Percentiles rank a stretch among this genome's conserved stretches.
Evolutionary conservation across 352 stramenopile genomes (phyloP).

Genomic region (Phytophthora agathidicida): DNA sequence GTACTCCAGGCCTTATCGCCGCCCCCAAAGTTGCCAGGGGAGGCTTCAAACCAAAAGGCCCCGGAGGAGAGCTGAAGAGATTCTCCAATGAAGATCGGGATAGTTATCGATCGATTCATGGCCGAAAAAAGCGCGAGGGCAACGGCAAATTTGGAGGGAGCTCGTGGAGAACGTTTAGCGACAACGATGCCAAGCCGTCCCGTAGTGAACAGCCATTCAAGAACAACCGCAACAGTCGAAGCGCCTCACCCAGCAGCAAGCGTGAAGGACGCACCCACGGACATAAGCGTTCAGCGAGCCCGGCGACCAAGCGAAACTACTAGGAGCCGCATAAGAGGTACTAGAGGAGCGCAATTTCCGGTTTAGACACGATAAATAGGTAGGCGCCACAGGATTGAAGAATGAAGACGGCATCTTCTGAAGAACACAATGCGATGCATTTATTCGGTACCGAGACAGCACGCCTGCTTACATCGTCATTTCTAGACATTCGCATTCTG

Average conservation of each 20-base stretch:
- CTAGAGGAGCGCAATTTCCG: slow-evolving; percentile 7
- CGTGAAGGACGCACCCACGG: slow-evolving; percentile 11
- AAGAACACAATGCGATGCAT: neutral
- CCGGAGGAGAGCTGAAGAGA: slow-evolving; percentile 14
- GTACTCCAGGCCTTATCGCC: slow-evolving; percentile 59
- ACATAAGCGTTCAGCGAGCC: slow-evolving; percentile 16
- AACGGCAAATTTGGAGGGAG: slow-evolving; percentile 5
- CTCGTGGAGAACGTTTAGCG: slow-evolving; percentile 21
- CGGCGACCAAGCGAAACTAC: slow-evolving; percentile 28
- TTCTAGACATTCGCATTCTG: neutral
- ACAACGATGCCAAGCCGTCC: slow-evolving; percentile 11
- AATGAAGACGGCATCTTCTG: slow-evolving; percentile 5
- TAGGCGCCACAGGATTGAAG: slow-evolving; percentile 1
- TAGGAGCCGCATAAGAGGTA: slow-evolving; percentile 39
- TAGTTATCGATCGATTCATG: slow-evolving; percentile 22
- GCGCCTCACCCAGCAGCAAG: slow-evolving; percentile 6
- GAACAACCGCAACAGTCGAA: slow-evolving; percentile 5
- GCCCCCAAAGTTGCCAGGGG: slow-evolving; percentile 24
- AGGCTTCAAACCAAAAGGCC: slow-evolving; percentile 10
- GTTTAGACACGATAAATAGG: no score
- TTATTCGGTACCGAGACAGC: no score
- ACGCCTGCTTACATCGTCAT: no score
- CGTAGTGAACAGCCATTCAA: slow-evolving; percentile 3
- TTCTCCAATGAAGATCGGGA: slow-evolving; percentile 15
- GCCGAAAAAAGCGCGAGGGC: slow-evolving; percentile 7